These are phyloP conservation scores for Pyrus betulifolia DNA, from an alignment of 306 rosid genomes.

Conservation along the genomic window DNA sequence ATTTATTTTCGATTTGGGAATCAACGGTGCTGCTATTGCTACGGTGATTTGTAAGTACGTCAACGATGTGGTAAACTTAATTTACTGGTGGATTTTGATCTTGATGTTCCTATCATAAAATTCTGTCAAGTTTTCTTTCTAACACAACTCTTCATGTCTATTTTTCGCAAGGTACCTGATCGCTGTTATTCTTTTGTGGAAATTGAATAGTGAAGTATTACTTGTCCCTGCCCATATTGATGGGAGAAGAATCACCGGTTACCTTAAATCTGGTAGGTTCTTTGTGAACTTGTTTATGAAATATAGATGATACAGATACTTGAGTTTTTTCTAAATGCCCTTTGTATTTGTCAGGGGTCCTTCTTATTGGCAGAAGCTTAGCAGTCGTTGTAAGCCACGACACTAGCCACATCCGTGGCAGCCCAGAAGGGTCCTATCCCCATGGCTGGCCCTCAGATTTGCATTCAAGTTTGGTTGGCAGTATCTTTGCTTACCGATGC, in stretches of 20 bases:
- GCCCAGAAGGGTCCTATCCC: conserved; percentile 79
- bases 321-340: background rate
- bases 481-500: conserved; percentile 89
- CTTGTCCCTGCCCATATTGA: conserved; percentile 54
- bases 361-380: conserved; percentile 75
- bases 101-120: conserved; percentile 23
- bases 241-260: conserved; percentile 55
- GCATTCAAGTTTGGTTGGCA: conserved; percentile 87
- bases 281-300: background rate
- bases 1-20: conserved; percentile 56
- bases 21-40: conserved; percentile 81
- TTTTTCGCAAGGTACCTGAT: conserved; percentile 59
- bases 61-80: conserved; percentile 77
- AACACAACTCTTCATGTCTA: conserved; percentile 15
- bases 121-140: conserved; percentile 13
- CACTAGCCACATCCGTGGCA: conserved; percentile 81
- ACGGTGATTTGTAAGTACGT: conserved; percentile 94
- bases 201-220: conserved; percentile 52
- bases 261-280: conserved; percentile 71
- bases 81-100: conserved; percentile 22
- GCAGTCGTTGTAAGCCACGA: conserved; percentile 68
- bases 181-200: conserved; percentile 78
- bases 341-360: conserved; percentile 56
- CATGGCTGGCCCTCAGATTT: conserved; percentile 95
- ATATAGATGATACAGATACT: background rate